Percentiles rank a stretch among this genome's conserved stretches.
phyloP scores from a whole-genome alignment of 2,329 filamentous ascomycete genomes.

The Phaeosphaeria sp. region DNA sequence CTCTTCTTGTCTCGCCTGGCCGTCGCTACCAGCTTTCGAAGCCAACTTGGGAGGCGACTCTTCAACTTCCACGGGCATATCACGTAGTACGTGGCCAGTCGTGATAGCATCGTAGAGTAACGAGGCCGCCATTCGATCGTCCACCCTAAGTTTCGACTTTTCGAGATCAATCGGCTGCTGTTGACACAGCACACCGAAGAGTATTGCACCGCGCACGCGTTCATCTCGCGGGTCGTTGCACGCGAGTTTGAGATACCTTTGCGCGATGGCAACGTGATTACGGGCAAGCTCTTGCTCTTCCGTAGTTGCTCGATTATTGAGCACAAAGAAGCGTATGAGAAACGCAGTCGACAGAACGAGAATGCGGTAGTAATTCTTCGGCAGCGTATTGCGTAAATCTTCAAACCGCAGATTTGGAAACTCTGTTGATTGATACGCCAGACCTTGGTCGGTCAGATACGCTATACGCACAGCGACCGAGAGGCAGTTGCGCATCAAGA shows the following conservation, averaged over 20 bases:
- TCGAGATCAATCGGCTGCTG: slow-evolving; percentile 25
- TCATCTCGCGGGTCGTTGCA: slow-evolving; percentile 19
- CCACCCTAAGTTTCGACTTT: slow-evolving; percentile 18
- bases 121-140: slow-evolving; percentile 28
- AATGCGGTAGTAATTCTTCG: slow-evolving; percentile 27
- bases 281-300: slow-evolving; percentile 31
- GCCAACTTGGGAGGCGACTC: slow-evolving; percentile 7
- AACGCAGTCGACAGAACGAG: slow-evolving; percentile 25
- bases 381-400: slow-evolving; percentile 14
- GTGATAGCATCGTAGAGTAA: slow-evolving; percentile 27
- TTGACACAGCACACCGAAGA: slow-evolving; percentile 22
- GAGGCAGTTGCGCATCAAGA: slow-evolving; percentile 24
- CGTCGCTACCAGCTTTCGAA: background rate
- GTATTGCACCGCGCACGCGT: slow-evolving; percentile 13
- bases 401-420: slow-evolving; percentile 11
- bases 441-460: slow-evolving; percentile 22
- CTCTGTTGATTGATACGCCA: slow-evolving; percentile 15
- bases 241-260: slow-evolving; percentile 20
- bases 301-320: slow-evolving; percentile 22
- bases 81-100: slow-evolving; percentile 20
- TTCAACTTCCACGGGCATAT: slow-evolving; percentile 12
- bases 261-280: slow-evolving; percentile 31
- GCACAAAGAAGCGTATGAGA: slow-evolving; percentile 29
- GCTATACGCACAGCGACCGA: slow-evolving; percentile 25
- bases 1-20: background rate